These are phyloP conservation scores for Bruguiera hainesii DNA, from an alignment of 441 rosid species.

Conservation along the genomic window DNA sequence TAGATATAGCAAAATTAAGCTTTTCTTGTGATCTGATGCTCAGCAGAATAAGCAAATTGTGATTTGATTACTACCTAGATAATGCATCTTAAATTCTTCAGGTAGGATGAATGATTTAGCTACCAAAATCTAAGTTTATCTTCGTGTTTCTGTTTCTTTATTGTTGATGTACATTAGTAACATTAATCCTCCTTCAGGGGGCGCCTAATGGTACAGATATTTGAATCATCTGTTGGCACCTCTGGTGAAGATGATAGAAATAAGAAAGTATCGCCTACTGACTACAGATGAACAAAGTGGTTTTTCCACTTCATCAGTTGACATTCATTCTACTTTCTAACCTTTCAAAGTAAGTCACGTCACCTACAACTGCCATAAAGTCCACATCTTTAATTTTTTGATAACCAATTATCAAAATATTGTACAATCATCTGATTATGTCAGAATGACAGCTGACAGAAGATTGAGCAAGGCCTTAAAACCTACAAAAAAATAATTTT, in stretches of 20 bases:
- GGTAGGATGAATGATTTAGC: not conserved
- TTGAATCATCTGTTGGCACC: constrained; percentile 29
- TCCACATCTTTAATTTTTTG: too few species aligned
- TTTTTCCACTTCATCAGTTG: constrained; percentile 31
- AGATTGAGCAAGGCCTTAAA: too few species aligned
- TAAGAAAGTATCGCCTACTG: constrained; percentile 13
- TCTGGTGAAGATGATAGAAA: constrained; percentile 18
- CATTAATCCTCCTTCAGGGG: constrained; percentile 30
- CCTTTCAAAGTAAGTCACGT: too few species aligned
- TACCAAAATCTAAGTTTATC: not conserved
- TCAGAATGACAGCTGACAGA: too few species aligned
- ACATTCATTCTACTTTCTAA: constrained; percentile 27
- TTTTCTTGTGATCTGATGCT: not conserved
- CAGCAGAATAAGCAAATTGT: not conserved
- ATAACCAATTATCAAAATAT: too few species aligned
- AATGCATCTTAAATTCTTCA: not conserved
- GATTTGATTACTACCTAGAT: not conserved
- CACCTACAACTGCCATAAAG: too few species aligned
- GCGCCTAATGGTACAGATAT: constrained; percentile 53
- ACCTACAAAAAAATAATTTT: too few species aligned
- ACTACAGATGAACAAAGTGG: constrained; percentile 26
- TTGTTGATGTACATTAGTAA: not conserved
- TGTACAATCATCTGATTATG: too few species aligned
- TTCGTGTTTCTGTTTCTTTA: not conserved
- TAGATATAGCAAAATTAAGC: not conserved